These are phyloP conservation scores for Luvunga scandens DNA, from an alignment of 345 rosid species.

Conservation along the genomic window DNA sequence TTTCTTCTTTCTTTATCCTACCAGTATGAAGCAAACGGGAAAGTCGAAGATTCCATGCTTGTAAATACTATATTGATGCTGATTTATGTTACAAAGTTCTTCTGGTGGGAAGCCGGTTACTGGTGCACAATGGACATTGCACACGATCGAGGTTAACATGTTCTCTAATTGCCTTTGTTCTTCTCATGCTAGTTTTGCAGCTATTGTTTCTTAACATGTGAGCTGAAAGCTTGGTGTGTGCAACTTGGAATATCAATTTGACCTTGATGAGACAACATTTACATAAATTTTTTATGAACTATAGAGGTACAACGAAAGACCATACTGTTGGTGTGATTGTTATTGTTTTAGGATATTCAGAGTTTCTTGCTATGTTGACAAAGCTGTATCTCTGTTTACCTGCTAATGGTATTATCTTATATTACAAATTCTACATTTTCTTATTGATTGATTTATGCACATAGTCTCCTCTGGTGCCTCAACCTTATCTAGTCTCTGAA, in stretches of 20 bases:
- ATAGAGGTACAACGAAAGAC: neutral
- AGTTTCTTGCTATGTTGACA: neutral
- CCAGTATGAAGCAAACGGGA: slow-evolving; percentile 83
- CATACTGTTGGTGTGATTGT: neutral
- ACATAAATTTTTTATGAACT: neutral
- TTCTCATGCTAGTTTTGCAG: neutral
- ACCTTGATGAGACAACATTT: neutral
- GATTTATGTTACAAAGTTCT: slow-evolving; percentile 86
- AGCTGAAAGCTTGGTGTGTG: neutral
- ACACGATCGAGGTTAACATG: slow-evolving; percentile 83
- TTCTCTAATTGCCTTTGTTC: slow-evolving; percentile 7
- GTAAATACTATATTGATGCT: slow-evolving; percentile 90
- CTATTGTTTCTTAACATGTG: neutral
- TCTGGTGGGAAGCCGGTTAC: slow-evolving; percentile 99
- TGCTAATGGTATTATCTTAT: neutral
- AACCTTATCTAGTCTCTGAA: neutral
- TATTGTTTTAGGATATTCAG: neutral
- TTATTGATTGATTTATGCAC: neutral
- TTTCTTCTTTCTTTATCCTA: slow-evolving; percentile 20
- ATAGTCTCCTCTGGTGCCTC: neutral
- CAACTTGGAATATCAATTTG: slow-evolving; percentile 1
- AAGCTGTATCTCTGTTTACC: neutral
- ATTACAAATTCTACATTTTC: neutral
- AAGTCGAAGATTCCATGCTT: slow-evolving; percentile 85
- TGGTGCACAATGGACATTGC: slow-evolving; percentile 99